Evolutionary conservation across 139 green algal genomes (phyloP).

Genomic region (Tetratostichococcus sp.): DNA sequence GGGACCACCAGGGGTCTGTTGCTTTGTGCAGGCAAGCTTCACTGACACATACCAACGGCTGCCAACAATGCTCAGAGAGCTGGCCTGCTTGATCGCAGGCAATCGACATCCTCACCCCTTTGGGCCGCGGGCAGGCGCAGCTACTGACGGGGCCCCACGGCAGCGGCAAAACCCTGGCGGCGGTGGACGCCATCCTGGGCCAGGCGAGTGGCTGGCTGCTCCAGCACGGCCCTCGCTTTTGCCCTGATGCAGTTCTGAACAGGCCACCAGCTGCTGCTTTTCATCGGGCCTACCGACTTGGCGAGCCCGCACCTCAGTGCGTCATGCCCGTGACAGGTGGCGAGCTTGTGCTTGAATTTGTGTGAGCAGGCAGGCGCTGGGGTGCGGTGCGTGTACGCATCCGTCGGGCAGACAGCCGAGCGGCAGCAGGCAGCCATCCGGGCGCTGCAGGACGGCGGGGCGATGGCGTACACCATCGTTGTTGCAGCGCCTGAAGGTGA

Average conservation of each 20-base stretch:
- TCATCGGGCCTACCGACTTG: too few relatives aligned
- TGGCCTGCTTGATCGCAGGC: constrained; percentile 47
- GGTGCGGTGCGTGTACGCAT: constrained; percentile 58
- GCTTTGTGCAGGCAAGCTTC: too few relatives aligned
- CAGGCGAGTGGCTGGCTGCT: too few relatives aligned
- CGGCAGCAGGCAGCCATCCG: constrained; percentile 11
- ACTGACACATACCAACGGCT: too few relatives aligned
- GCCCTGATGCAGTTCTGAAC: too few relatives aligned
- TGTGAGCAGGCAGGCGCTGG: constrained; percentile 15
- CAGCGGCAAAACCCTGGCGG: constrained; percentile 50
- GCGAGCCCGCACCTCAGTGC: too few relatives aligned
- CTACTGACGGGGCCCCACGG: constrained; percentile 58
- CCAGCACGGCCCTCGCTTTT: too few relatives aligned
- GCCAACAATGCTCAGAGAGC: too few relatives aligned
- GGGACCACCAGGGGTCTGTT: too few relatives aligned
- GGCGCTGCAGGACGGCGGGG: constrained; percentile 35
- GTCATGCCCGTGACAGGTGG: too few relatives aligned
- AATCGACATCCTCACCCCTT: constrained; percentile 75
- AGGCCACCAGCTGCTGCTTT: too few relatives aligned
- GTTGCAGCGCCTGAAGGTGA: constrained; percentile 37
- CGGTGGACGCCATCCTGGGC: constrained; percentile 56
- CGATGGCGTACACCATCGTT: constrained; percentile 59
- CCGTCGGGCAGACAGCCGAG: constrained; percentile 18
- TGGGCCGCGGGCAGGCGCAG: constrained; percentile 74
- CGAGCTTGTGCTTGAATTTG: too few relatives aligned